These are phyloP conservation scores for Cladobotryum mycophilum DNA, from an alignment of 2,329 filamentous ascomycete species.

Conservation along the genomic window DNA sequence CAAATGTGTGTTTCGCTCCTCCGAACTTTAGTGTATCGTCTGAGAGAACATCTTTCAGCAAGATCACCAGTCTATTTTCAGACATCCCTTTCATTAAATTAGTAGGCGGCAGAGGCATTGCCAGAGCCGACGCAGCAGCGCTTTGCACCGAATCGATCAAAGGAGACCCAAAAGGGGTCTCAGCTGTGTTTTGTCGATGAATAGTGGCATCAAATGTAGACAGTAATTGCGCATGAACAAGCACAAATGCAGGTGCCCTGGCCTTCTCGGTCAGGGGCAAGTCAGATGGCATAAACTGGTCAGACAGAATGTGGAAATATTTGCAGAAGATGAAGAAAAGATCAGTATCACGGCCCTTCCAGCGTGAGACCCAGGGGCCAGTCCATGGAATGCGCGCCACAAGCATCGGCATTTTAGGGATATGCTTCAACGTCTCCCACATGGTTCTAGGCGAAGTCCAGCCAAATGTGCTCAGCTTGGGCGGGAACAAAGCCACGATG, in stretches of 20 bases:
- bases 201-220: slow-evolving; percentile 76
- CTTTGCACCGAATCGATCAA: slow-evolving; percentile 41
- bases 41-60: slow-evolving; percentile 72
- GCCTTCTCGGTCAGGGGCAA: slow-evolving; percentile 50
- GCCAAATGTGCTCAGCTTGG: slow-evolving; percentile 50
- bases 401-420: slow-evolving; percentile 58
- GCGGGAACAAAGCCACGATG: slow-evolving; percentile 64
- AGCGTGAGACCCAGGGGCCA: slow-evolving; percentile 76
- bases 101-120: slow-evolving; percentile 55
- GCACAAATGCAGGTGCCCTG: slow-evolving; percentile 68
- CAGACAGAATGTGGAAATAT: slow-evolving; percentile 72
- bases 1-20: slow-evolving; percentile 61
- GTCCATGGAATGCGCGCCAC: slow-evolving; percentile 75
- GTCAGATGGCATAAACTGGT: slow-evolving; percentile 60
- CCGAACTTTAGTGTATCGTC: slow-evolving; percentile 33
- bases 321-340: slow-evolving; percentile 90
- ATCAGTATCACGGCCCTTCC: slow-evolving; percentile 82
- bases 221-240: slow-evolving; percentile 77
- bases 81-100: slow-evolving; percentile 76
- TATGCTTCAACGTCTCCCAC: slow-evolving; percentile 55
- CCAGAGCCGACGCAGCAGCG: slow-evolving; percentile 60
- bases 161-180: slow-evolving; percentile 37
- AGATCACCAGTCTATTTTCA: slow-evolving; percentile 78
- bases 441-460: slow-evolving; percentile 48
- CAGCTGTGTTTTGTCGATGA: slow-evolving; percentile 60